phyloP scores from a whole-genome alignment of 306 rosid species.

The Notholithocarpus densiflorus region DNA sequence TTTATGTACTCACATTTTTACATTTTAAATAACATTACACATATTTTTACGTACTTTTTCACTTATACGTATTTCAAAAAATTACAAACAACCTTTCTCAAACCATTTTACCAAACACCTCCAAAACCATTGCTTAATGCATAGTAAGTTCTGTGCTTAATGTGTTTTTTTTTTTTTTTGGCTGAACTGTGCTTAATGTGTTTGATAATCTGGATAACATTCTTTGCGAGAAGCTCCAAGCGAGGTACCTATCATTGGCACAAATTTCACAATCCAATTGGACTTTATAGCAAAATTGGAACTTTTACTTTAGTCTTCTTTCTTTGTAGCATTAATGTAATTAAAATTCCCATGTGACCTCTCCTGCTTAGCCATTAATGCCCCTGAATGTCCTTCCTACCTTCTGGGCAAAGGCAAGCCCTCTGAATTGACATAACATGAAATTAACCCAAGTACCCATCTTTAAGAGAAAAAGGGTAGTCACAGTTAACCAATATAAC shows the following conservation, averaged over 20 bases:
- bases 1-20: too few species aligned
- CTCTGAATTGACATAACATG: constrained; percentile 5
- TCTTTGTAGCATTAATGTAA: not conserved
- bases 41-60: too few species aligned
- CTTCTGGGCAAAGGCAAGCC: not conserved
- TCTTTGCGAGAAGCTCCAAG: not conserved
- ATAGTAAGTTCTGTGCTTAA: not conserved
- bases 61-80: too few species aligned
- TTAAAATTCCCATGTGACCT: constrained; percentile 18
- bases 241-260: not conserved
- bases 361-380: not conserved
- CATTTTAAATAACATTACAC: too few species aligned
- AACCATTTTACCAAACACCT: too few species aligned
- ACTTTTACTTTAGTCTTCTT: not conserved
- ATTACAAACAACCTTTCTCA: too few species aligned
- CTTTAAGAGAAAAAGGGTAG: too few species aligned
- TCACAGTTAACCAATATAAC: not conserved
- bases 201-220: not conserved
- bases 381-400: not conserved
- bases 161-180: not conserved
- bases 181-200: not conserved
- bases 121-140: not conserved
- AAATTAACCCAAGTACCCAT: too few species aligned
- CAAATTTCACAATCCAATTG: not conserved
- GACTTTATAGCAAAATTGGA: not conserved